phyloP scores from a whole-genome alignment of 768 basidiomycete genomes.

The Mycena sanguinolenta region DNA sequence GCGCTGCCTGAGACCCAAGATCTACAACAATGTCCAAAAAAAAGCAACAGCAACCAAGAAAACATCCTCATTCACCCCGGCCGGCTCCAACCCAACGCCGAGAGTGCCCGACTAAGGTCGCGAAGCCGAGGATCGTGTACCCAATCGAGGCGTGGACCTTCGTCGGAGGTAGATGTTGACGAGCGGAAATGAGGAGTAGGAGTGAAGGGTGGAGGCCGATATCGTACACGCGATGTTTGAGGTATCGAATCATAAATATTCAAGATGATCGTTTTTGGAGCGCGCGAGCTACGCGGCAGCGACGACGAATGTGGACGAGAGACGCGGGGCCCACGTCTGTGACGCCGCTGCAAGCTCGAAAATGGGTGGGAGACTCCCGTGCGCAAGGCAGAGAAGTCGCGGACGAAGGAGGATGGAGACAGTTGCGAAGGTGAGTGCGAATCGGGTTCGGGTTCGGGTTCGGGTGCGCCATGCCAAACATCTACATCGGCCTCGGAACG shows the following conservation, averaged over 20 bases:
- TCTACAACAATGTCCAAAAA: not conserved
- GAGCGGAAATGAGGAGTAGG: not conserved
- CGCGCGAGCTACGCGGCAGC: not conserved
- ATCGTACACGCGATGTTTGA: not conserved
- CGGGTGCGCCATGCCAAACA: not conserved
- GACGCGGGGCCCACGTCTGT: not conserved
- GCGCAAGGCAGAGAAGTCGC: not conserved
- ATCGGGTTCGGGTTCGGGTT: not conserved
- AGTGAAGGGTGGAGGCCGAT: not conserved
- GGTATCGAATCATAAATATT: slow-evolving; percentile 2
- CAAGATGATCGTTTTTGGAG: slow-evolving; percentile 5
- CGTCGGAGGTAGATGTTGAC: not conserved
- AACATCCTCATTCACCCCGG: not conserved
- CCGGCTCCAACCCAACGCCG: not conserved
- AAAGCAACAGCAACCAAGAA: not conserved
- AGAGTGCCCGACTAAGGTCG: not conserved
- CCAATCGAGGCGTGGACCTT: not conserved
- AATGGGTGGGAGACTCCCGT: not conserved
- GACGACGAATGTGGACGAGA: not conserved
- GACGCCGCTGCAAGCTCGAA: not conserved
- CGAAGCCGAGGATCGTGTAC: no score
- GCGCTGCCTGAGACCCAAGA: not conserved
- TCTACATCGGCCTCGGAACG: no score
- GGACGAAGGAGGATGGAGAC: no score
- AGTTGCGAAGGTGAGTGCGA: no score